phyloP scores from a whole-genome alignment of 78 protist species.

The Acrasis kona region DNA sequence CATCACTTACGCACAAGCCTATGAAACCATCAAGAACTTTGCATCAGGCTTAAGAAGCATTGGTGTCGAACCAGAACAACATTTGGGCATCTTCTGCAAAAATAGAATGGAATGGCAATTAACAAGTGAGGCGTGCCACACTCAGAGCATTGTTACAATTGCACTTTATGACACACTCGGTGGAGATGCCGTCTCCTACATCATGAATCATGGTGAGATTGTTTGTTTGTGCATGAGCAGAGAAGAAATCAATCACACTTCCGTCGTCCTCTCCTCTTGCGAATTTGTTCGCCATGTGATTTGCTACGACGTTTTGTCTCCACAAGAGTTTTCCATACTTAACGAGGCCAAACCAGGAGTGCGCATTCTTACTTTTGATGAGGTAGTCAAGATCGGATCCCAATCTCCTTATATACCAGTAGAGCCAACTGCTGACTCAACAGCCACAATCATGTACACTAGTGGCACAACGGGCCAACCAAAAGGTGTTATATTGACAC shows the following conservation, averaged over 20 bases:
- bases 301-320: background rate
- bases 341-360: background rate
- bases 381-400: background rate
- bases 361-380: too few relatives aligned
- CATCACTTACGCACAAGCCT: background rate
- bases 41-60: background rate
- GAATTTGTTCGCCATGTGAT: background rate
- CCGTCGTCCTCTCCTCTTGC: background rate
- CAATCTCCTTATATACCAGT: background rate
- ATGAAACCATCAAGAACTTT: background rate
- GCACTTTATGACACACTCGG: conserved; percentile 29
- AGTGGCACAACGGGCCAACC: conserved; percentile 34
- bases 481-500: background rate
- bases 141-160: background rate
- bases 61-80: background rate
- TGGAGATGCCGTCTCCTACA: background rate
- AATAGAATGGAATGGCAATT: conserved; percentile 19
- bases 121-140: conserved; percentile 5
- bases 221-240: background rate
- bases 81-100: conserved; percentile 15
- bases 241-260: background rate
- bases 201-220: conserved; percentile 14
- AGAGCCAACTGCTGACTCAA: background rate
- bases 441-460: conserved; percentile 40
- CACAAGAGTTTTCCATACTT: background rate